These are phyloP conservation scores for Coprinopsis strossmayeri DNA, from an alignment of 768 basidiomycete genomes.

Conservation along the genomic window DNA sequence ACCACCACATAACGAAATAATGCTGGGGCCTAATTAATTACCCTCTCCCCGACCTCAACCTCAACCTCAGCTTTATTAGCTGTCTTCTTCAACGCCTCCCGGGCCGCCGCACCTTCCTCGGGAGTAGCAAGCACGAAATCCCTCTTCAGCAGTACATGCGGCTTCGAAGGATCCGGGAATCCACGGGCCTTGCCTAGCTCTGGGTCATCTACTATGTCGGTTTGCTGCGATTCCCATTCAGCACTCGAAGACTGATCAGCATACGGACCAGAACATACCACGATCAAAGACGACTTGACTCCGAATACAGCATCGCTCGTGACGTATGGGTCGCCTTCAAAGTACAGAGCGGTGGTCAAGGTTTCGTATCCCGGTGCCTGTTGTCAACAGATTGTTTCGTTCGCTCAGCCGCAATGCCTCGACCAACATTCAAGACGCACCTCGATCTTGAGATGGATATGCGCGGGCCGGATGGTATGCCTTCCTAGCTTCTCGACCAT, in stretches of 20 bases:
- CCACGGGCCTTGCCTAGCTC: conserved; percentile 50
- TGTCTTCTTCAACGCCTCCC: conserved; percentile 20
- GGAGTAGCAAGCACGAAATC: conserved; percentile 37
- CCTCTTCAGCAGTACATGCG: conserved; percentile 31
- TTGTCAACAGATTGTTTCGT: no score
- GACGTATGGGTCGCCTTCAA: conserved; percentile 61
- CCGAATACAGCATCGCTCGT: conserved; percentile 76
- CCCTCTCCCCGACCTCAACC: no score
- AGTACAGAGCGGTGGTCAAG: conserved; percentile 69
- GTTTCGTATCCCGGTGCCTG: conserved; percentile 68
- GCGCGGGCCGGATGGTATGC: conserved; percentile 74
- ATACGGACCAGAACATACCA: conserved; percentile 39
- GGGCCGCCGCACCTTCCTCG: conserved; percentile 30
- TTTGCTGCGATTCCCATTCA: conserved; percentile 29
- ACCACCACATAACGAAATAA: no score
- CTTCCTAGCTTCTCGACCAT: conserved; percentile 51
- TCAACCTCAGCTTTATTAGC: no score
- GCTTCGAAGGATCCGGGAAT: conserved; percentile 31
- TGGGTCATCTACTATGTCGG: conserved; percentile 47
- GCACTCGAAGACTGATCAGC: no score
- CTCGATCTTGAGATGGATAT: conserved; percentile 68
- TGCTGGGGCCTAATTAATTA: no score
- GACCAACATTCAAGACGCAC: no score
- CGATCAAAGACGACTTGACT: conserved; percentile 70
- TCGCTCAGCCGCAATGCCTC: no score